These are phyloP conservation scores for Aspergillus panamensis DNA, from an alignment of 495 filamentous ascomycete genomes.

Conservation along the genomic window DNA sequence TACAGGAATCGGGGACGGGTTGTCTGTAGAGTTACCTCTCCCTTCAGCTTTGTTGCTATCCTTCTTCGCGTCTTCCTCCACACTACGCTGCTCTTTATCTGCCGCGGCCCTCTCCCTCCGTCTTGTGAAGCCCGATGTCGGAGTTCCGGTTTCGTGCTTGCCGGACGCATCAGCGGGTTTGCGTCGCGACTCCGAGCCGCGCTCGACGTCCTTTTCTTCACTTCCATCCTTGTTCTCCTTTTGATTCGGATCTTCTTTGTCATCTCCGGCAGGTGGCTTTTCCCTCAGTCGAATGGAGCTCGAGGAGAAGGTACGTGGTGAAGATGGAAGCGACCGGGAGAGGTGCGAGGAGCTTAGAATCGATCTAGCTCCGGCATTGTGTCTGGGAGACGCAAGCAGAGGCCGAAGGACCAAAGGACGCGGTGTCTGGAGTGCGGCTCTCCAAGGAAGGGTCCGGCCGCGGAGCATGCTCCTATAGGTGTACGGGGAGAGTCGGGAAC, in stretches of 20 bases:
- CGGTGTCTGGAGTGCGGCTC: conserved; percentile 50
- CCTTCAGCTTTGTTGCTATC: conserved; percentile 34
- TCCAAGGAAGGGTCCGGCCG: conserved; percentile 54
- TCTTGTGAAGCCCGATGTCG: conserved; percentile 32
- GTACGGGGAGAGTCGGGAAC: conserved; percentile 10
- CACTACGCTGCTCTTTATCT: conserved; percentile 39
- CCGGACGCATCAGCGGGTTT: conserved; percentile 35
- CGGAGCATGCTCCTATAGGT: conserved; percentile 47
- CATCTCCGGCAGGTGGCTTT: conserved; percentile 40
- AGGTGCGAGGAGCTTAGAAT: conserved; percentile 29
- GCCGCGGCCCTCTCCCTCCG: conserved; percentile 38
- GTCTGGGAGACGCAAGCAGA: conserved; percentile 32
- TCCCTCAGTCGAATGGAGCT: conserved; percentile 43
- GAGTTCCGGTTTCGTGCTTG: conserved; percentile 32
- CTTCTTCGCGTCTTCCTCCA: conserved; percentile 44
- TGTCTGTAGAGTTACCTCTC: conserved; percentile 40
- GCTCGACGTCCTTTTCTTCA: conserved; percentile 36
- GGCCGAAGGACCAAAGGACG: conserved; percentile 36
- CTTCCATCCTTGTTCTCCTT: conserved; percentile 32
- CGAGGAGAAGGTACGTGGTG: conserved; percentile 41
- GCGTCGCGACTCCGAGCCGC: conserved; percentile 31
- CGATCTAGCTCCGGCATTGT: conserved; percentile 40
- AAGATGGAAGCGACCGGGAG: conserved; percentile 29
- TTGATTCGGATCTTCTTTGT: conserved; percentile 33
- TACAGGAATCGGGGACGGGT: conserved; percentile 48